Percentiles rank a stretch among this genome's conserved stretches.
Conservation (phyloP, 2,329 filamentous ascomycete species). For the Colletotrichum endophyticum region DNA sequence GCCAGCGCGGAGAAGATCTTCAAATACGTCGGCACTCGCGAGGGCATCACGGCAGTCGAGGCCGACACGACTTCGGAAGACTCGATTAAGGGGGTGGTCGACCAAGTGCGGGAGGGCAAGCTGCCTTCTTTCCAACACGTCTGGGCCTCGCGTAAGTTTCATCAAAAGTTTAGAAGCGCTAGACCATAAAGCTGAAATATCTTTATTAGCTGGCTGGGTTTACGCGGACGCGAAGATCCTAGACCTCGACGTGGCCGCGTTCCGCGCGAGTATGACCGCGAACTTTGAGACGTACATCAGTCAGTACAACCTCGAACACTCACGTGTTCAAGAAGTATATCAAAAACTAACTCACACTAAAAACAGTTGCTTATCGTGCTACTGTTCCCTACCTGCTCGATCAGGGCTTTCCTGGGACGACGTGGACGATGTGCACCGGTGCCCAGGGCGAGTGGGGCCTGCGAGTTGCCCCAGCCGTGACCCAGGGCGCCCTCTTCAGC, state of each 20-base stretch:
- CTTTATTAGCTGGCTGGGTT: conserved; percentile 26
- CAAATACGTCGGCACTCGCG: conserved; percentile 28
- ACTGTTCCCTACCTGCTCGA: conserved; percentile 36
- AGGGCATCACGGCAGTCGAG: conserved; percentile 35
- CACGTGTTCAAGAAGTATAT: fast-evolving
- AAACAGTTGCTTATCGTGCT: conserved; percentile 31
- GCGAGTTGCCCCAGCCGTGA: conserved; percentile 27
- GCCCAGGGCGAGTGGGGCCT: conserved; percentile 28
- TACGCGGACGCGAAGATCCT: conserved; percentile 25
- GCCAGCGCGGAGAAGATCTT: conserved; percentile 36
- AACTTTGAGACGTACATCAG: conserved; percentile 35
- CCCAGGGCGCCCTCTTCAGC: conserved; percentile 40
- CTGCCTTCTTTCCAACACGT: conserved; percentile 43
- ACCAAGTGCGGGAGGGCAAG: conserved; percentile 33
- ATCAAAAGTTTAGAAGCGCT: not conserved
- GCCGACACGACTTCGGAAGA: conserved; percentile 35
- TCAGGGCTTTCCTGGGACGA: conserved; percentile 24
- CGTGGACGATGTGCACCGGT: conserved; percentile 39
- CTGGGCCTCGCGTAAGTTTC: conserved; percentile 31
- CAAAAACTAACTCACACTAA: fast-evolving
- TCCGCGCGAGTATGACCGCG: conserved; percentile 26
- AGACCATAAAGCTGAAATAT: not conserved
- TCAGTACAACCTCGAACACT: conserved; percentile 15
- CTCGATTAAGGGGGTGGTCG: conserved; percentile 35
- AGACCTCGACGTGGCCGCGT: conserved; percentile 23